These are phyloP conservation scores for Forsythia viridissima DNA, from an alignment of 257 asterid species.

Conservation along the genomic window DNA sequence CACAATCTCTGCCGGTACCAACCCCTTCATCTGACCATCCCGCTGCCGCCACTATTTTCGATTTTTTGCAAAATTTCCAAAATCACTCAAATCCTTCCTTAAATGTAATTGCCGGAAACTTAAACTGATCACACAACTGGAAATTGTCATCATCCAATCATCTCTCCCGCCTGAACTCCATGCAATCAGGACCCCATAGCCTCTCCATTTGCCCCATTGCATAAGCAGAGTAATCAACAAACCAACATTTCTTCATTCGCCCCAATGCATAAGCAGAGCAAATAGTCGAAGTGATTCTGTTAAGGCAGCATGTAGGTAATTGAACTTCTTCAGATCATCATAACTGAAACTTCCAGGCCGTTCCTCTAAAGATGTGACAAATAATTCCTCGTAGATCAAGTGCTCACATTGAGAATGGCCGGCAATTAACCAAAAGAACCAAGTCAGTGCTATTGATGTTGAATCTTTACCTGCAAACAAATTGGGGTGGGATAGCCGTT, in stretches of 20 bases:
- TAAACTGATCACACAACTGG: constrained; percentile 31
- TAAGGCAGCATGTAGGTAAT: constrained; percentile 42
- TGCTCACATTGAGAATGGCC: constrained; percentile 34
- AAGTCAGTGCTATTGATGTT: constrained; percentile 41
- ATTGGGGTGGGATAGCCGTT: neutral
- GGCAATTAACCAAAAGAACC: constrained; percentile 48
- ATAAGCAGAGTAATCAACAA: constrained; percentile 44
- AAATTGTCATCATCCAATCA: constrained; percentile 40
- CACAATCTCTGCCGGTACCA: constrained; percentile 32
- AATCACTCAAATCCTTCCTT: constrained; percentile 61
- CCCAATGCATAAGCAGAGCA: neutral
- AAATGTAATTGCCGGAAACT: constrained; percentile 28
- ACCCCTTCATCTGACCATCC: constrained; percentile 28
- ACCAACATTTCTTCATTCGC: constrained; percentile 17
- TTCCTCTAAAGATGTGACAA: constrained; percentile 4
- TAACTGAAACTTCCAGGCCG: constrained; percentile 24
- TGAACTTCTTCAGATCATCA: constrained; percentile 35
- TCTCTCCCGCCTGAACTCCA: constrained; percentile 42
- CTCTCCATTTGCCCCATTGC: constrained; percentile 48
- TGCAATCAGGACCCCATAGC: constrained; percentile 43
- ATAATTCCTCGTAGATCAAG: constrained; percentile 30
- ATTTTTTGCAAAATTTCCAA: constrained; percentile 29
- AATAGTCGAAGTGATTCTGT: constrained; percentile 41
- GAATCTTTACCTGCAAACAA: constrained; percentile 39
- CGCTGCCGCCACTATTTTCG: constrained; percentile 15